Percentiles rank a stretch among this genome's conserved stretches.
Conservation (phyloP, 2,329 filamentous ascomycete genomes). For the Tolypocladium nubicola region DNA sequence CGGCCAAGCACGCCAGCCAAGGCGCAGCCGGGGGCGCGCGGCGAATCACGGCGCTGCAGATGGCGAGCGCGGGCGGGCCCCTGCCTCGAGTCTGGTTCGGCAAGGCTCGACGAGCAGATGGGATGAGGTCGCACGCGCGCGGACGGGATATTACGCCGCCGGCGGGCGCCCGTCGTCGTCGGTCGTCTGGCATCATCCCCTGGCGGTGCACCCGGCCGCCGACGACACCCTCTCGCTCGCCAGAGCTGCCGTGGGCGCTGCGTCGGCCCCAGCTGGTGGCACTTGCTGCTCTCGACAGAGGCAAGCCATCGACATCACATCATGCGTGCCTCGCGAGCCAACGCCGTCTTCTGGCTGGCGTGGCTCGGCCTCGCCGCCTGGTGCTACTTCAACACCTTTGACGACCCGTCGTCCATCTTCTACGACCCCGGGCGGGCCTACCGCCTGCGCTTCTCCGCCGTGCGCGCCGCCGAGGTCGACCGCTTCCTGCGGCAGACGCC, state of each 20-base stretch:
- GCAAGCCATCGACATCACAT: too few species aligned
- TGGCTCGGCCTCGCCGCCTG: conserved; percentile 16
- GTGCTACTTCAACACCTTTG: conserved; percentile 19
- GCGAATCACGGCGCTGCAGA: not conserved
- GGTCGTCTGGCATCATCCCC: too few species aligned
- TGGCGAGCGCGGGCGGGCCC: not conserved
- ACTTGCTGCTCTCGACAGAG: not conserved
- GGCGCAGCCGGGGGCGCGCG: too few species aligned
- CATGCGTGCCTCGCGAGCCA: conserved; percentile 16
- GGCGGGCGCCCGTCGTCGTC: too few species aligned
- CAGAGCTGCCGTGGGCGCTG: too few species aligned
- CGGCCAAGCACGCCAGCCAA: not conserved
- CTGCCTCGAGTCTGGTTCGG: too few species aligned
- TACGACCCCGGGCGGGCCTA: conserved; percentile 18
- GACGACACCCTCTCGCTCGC: too few species aligned
- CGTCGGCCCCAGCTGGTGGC: not conserved
- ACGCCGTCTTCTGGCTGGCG: conserved; percentile 18
- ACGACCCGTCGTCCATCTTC: conserved; percentile 24
- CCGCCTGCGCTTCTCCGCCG: conserved; percentile 13
- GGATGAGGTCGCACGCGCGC: too few species aligned
- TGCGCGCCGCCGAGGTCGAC: conserved; percentile 15
- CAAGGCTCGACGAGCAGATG: too few species aligned
- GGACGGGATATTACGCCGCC: too few species aligned
- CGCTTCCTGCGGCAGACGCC: conserved; percentile 8
- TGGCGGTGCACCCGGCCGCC: too few species aligned